phyloP scores from a whole-genome alignment of 2,329 filamentous ascomycete genomes.

The Sclerotinia trifoliorum region DNA sequence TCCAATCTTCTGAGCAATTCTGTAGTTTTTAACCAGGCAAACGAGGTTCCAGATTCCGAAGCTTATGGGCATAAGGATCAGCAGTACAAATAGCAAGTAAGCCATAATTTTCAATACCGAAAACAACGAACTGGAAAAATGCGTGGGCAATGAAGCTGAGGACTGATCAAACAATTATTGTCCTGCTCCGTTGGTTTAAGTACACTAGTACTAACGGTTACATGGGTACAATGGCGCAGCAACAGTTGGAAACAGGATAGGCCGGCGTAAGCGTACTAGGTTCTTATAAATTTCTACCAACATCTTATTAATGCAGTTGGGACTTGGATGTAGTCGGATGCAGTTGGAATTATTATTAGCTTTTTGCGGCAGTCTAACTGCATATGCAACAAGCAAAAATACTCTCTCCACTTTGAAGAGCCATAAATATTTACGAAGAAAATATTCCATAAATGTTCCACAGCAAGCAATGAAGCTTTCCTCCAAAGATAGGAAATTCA shows the following conservation, averaged over 20 bases:
- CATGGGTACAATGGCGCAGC: neutral
- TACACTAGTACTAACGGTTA: neutral
- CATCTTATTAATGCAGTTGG: no score
- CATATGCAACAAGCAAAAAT: neutral
- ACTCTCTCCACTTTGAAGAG: neutral
- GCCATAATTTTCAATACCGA: neutral
- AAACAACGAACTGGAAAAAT: neutral
- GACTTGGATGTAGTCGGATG: no score
- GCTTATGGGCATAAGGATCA: neutral
- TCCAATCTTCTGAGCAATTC: neutral
- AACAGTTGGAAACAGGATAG: neutral
- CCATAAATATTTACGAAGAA: no score
- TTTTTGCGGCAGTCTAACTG: neutral
- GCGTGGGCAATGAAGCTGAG: neutral
- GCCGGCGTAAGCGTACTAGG: no score
- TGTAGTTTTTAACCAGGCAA: conserved; percentile 4
- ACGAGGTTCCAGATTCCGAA: conserved; percentile 6
- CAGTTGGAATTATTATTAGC: neutral
- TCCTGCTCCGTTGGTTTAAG: neutral
- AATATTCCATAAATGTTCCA: neutral
- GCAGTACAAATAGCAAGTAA: neutral
- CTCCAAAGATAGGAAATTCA: neutral
- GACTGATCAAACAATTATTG: neutral
- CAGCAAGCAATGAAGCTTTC: neutral
- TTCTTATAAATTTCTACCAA: neutral